Evolutionary conservation across 2,329 filamentous ascomycete species (phyloP).

Genomic region (Blastomyces percursus): DNA sequence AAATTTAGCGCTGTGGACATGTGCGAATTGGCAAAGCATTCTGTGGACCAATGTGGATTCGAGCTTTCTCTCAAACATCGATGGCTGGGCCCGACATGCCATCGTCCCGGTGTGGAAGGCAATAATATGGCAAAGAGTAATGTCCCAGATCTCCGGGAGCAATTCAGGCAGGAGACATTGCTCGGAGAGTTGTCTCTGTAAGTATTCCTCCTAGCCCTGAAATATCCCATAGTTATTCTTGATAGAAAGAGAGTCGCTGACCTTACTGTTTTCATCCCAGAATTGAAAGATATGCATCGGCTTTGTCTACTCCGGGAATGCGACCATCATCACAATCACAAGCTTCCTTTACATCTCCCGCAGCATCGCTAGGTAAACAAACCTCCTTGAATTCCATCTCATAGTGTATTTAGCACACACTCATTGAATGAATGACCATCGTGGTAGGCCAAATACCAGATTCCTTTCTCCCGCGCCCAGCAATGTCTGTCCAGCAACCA

Average conservation of each 20-base stretch:
- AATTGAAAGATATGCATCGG: slow-evolving; percentile 22
- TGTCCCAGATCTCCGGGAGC: slow-evolving; percentile 82
- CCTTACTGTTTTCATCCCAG: slow-evolving; percentile 4
- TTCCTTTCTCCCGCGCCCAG: slow-evolving; percentile 1
- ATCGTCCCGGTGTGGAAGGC: slow-evolving; percentile 66
- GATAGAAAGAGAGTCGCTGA: background rate
- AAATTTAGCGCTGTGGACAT: slow-evolving; percentile 95
- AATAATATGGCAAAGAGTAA: slow-evolving; percentile 96
- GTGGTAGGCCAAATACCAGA: slow-evolving; percentile 3
- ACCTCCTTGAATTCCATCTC: background rate
- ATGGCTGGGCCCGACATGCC: slow-evolving; percentile 75
- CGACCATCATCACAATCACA: background rate
- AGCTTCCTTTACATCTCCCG: background rate
- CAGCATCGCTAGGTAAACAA: background rate
- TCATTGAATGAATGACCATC: background rate
- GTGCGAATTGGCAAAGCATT: slow-evolving; percentile 96
- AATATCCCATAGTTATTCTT: background rate
- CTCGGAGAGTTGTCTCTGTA: slow-evolving; percentile 76
- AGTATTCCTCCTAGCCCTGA: slow-evolving; percentile 20
- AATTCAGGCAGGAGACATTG: slow-evolving; percentile 79
- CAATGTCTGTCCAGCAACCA: background rate
- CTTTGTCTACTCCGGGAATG: background rate
- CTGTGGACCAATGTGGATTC: slow-evolving; percentile 88
- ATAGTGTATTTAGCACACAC: slow-evolving; percentile 1
- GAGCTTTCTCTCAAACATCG: slow-evolving; percentile 79